Percentiles rank a stretch among this genome's conserved stretches.
These are phyloP conservation scores for Penicillium fimorum DNA, from an alignment of 495 filamentous ascomycete genomes.

Conservation along the genomic window DNA sequence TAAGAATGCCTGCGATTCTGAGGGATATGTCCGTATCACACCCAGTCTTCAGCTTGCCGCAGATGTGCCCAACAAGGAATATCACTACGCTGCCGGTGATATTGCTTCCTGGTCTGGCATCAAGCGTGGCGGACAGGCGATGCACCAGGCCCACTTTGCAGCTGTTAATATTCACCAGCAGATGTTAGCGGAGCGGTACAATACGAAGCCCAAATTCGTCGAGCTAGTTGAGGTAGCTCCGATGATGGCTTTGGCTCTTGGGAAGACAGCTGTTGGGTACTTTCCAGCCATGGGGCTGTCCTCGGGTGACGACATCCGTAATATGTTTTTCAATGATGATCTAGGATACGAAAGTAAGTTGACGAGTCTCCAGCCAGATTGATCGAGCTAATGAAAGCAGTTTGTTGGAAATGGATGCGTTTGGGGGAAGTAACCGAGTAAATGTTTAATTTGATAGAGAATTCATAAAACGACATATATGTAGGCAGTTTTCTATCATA, in stretches of 20 bases:
- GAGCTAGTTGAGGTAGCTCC: slow-evolving; percentile 1
- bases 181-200: slow-evolving; percentile 1
- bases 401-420: slow-evolving; percentile 10
- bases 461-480: not conserved
- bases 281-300: slow-evolving; percentile 1
- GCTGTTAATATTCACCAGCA: slow-evolving; percentile 4
- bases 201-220: not conserved
- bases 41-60: slow-evolving; percentile 37
- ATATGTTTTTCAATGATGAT: slow-evolving; percentile 9
- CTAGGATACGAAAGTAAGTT: slow-evolving; percentile 7
- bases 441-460: not conserved
- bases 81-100: slow-evolving; percentile 50
- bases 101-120: slow-evolving; percentile 9
- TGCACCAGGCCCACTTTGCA: slow-evolving; percentile 9
- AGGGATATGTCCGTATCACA: slow-evolving; percentile 51
- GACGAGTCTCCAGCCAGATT: not conserved
- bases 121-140: slow-evolving; percentile 5
- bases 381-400: not conserved
- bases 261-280: slow-evolving; percentile 1
- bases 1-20: slow-evolving; percentile 37
- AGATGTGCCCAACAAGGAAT: slow-evolving; percentile 36
- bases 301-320: not conserved
- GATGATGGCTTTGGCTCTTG: slow-evolving; percentile 10
- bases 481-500: not conserved
- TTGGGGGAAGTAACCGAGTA: slow-evolving; percentile 1